Evolutionary conservation across 108 stramenopile genomes (phyloP), one percentile per base, ranked within the genome.

Genomic region (Discostella stelligeroides): DNA sequence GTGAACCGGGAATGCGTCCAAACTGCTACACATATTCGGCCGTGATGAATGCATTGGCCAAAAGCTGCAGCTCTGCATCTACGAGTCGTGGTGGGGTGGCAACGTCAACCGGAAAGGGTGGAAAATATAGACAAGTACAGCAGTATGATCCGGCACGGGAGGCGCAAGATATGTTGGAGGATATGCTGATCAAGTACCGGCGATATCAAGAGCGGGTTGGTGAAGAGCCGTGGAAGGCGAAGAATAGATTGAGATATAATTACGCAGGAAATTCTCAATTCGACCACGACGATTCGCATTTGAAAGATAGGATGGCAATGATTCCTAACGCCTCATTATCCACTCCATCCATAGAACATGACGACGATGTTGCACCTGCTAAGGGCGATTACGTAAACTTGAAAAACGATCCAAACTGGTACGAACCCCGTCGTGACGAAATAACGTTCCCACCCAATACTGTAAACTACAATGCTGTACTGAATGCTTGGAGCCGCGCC

Each of bases 41-140:
- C 14, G 75, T 79, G 40, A 80, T 83, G 68, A 83, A 80, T 76
- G 80, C 84, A 9, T 69, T 86, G 58, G 82, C 88, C 17, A 83
- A 82, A 50, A 84, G 82, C 34, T 80, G 79, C 79, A 13, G 79
- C 70, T 17, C 58, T 68, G 39, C 59, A 61, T 50, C 38, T 53
- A 43, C 51, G 15, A 70, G 14, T 18, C 76, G 81, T 43, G 53
- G 21, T 28, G 28, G 25, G 25, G 53, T 1, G 20, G 53, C 27
- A 24, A 8, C 15, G 18, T 27, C 47, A 5, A 13, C 28, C 21
- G 61, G 43, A 11, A 50, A 40, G 15, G 39, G n/a, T 28, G 34
- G 46, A 34, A 27, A 58, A 28, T n/a, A 34, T 12, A 2, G 40
- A 34, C 28, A 20, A 17, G 38, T 7, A 28, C 57, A 58, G 10